Evolutionary conservation across 257 asterid species (phyloP).

Genomic region (Lithospermum erythrorhizon): DNA sequence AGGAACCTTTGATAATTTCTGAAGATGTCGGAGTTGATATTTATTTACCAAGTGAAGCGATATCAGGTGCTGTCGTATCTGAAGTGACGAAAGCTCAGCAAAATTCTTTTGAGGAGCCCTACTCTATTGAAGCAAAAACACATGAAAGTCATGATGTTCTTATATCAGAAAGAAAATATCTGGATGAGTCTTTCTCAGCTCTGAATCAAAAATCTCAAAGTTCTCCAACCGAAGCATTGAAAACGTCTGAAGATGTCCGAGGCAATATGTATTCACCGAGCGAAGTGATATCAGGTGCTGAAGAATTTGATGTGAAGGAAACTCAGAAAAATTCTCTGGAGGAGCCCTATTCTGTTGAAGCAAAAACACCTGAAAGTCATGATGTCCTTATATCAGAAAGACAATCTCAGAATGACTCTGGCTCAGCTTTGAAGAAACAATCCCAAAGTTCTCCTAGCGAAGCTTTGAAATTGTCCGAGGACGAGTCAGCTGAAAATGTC

Average conservation of each 20-base stretch:
- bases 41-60: slow-evolving; percentile 13
- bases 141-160: slow-evolving; percentile 18
- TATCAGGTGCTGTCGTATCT: slow-evolving; percentile 11
- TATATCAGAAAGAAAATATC: slow-evolving; percentile 13
- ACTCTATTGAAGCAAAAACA: slow-evolving; percentile 8
- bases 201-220: background rate
- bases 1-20: background rate
- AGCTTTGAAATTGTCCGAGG: slow-evolving; percentile 11
- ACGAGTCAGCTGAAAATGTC: slow-evolving; percentile 17
- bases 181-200: slow-evolving; percentile 11
- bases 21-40: background rate
- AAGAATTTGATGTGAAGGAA: slow-evolving; percentile 3
- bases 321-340: background rate
- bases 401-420: slow-evolving; percentile 12
- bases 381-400: slow-evolving; percentile 16
- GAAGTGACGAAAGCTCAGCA: background rate
- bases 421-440: background rate
- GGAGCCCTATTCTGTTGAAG: slow-evolving; percentile 5
- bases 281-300: slow-evolving; percentile 14
- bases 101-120: slow-evolving; percentile 1
- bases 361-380: slow-evolving; percentile 15
- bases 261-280: slow-evolving; percentile 9
- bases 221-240: slow-evolving; percentile 9
- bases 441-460: background rate
- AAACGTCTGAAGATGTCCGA: slow-evolving; percentile 2